Base-by-base conservation (phyloP, 257 asterid species). In the Cruciata laevipes region DNA sequence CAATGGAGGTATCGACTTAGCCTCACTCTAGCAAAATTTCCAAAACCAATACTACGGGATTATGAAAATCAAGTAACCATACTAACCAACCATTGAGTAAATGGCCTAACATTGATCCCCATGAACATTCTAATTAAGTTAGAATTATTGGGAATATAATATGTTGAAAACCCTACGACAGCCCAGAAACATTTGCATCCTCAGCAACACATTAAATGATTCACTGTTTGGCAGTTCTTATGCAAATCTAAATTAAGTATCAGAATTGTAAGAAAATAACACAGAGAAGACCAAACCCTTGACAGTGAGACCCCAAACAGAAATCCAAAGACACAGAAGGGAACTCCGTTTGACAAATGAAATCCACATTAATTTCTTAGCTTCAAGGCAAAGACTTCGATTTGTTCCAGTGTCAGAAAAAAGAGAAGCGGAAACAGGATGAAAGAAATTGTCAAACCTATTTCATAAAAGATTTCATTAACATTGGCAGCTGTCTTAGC, bases 401-500 rank as follows among this genome's bases (percentile, higher is more conserved):
- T 6, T 61, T 32, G 25, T 11, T 7, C 47, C 31, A 55, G 55
- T 10, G 13, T 13, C 3, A 44, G 13, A 74, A 27, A 18, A 14
- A 7, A 74, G 20, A 18, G 9, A 7, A 31, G 63, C 25, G 55
- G 38, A 61, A 3, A 21, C 58, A 57, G 58, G 3, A 44, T 51
- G 13, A 17, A 25, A 21, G 31, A 63, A 64, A 61, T 13, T 13
- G 27, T 0, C 68, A 62, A 60, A 74, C 82, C 82, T 78, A 78
- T 77, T 60, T 79, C 83, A 20, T 75, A 79, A 69, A 79, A 79
- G 8, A 79, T 69, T 14, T 75, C 83, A 61, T 79, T 79, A 31
- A 75, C 80, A 61, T 79, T 79, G 13, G 69, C 72, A 31, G 83
- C 83, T 55, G 83, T 69, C 76, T 79, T 79, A 37, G 83, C 83